Percentiles rank a stretch among this genome's conserved stretches.
Conservation (phyloP, 805 yeast genomes). For the Sporopachydermia quercuum region DNA sequence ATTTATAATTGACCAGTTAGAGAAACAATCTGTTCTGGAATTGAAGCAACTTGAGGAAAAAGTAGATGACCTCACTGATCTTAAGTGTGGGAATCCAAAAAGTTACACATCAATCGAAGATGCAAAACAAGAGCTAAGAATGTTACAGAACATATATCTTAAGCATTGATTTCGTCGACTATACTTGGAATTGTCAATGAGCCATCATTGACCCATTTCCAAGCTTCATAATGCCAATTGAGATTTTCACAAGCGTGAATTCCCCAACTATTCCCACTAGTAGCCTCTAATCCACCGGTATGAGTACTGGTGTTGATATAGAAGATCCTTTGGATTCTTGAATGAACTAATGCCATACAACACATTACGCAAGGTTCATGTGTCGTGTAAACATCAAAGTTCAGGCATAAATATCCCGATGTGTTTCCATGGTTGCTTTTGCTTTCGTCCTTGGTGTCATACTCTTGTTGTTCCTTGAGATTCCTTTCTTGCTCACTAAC, state of each 20-base stretch:
- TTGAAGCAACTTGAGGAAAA: not conserved
- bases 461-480: conserved; percentile 17
- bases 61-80: not conserved
- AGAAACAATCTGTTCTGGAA: not conserved
- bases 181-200: not conserved
- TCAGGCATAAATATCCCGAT: conserved; percentile 51
- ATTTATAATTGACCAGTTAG: not conserved
- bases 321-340: conserved; percentile 58
- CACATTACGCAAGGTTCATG: conserved; percentile 98
- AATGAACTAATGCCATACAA: conserved; percentile 88
- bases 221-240: conserved; percentile 80
- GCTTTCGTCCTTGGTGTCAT: conserved; percentile 4
- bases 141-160: not conserved
- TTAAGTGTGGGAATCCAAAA: not conserved
- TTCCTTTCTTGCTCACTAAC: conserved; percentile 43
- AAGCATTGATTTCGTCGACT: not conserved
- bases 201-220: conserved; percentile 47
- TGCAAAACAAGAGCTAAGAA: not conserved
- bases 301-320: conserved; percentile 33
- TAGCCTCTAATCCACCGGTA: conserved; percentile 42
- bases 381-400: conserved; percentile 68
- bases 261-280: conserved; percentile 52
- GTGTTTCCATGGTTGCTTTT: conserved; percentile 11
- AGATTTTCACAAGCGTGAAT: conserved; percentile 62
- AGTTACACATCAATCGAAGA: not conserved